Base-by-base conservation (phyloP, 345 rosid genomes). In the Salix dunnii region DNA sequence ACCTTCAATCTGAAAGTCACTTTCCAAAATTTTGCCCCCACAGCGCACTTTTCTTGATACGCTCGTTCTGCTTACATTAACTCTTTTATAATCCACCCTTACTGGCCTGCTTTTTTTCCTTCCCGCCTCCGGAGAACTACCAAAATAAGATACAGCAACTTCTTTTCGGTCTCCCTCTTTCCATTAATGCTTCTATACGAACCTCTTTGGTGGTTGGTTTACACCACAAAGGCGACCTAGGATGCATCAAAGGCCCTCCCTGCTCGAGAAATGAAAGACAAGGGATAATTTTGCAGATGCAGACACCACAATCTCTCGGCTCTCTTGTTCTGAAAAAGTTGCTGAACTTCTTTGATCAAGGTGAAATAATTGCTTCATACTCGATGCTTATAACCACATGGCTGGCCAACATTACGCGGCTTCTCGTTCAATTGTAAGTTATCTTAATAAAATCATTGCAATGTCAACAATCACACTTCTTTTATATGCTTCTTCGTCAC, bases 191-290 rank as follows among this genome's bases (percentile, higher is more conserved):
- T 75, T 74, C 71, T 70, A 23, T 68, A 13, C 51, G 14, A 84
- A 58, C 60, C 71, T 46, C 68, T 78, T n/a, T 43, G 86, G 76
- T 7, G 84, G 82, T 75, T 78, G 83, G 75, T 73, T 83, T 64
- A 71, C 80, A 79, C 88, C 87, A 25, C 87, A 86, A 61, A 84
- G 80, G 71, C 74, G 85, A 35, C 93, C 91, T 76, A 89, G 89
- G 77, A 31, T 31, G 33, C 33, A 31, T 31, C 33, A 31, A 5
- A 31, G 33, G 33, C 33, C 33, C 33, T 31, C 33, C 33, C 33
- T 31, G 33, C 5, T 3, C 33, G 33, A 31, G 33, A 31, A 31
- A 31, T 31, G 33, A 31, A 31, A 31, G 33, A 31, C 33, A 31
- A 31, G 33, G 33, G 33, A 31, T 31, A 3, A 31, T 31, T 31